Base-by-base conservation (phyloP, 352 stramenopile species). In the Phytopythium oedochilum region DNA sequence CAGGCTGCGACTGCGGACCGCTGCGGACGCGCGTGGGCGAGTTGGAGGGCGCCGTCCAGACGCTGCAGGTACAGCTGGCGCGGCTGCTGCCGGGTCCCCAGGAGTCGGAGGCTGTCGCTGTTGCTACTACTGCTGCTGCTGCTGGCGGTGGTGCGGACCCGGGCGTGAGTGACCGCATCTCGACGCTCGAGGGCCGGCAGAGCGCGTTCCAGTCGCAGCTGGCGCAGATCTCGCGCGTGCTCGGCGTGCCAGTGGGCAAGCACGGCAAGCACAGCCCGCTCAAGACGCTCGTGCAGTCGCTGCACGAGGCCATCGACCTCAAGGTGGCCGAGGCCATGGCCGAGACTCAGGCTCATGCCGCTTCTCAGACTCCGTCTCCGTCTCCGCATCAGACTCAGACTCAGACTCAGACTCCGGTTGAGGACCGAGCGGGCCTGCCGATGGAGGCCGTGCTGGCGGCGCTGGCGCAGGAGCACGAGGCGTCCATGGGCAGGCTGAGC, bases 151-250 rank as follows among this genome's bases (percentile, higher is more conserved):
- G 10, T 28, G 26, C 45, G 20, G 25, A n/a, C 43, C n/a, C 43
- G 25, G 23, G n/a, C 22, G 6, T 52, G 10, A 46, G 20, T 18
- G 46, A 53, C 55, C 69, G 81, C 40, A 80, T 93, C 25, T 88
- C 77, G 46, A 88, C 77, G 31, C 59, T 88, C 10, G 77, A 88
- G 54, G 77, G 77, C 2, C 72, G 77, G 5, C 77, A 88, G 55
- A 86, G 74, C 34, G 75, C 77, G 43, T 88, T 88, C 60, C 77
- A 88, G 72, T 88, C 77, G 28, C 77, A 88, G 58, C 50, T 88
- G 22, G 77, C 77, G 39, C 77, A 88, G 61, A 79, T 88, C 44
- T 70, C 73, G 32, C 75, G 78, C 26, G 68, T 83, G 23, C 57
- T 88, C 6, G 75, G 74, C 18, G 78, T 90, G 10, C 74, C 83